A percentile compares a stretch with the other conserved stretches of the same genome.
Conservation (phyloP, 495 filamentous ascomycete genomes). For the Bryoglossum gracile region DNA sequence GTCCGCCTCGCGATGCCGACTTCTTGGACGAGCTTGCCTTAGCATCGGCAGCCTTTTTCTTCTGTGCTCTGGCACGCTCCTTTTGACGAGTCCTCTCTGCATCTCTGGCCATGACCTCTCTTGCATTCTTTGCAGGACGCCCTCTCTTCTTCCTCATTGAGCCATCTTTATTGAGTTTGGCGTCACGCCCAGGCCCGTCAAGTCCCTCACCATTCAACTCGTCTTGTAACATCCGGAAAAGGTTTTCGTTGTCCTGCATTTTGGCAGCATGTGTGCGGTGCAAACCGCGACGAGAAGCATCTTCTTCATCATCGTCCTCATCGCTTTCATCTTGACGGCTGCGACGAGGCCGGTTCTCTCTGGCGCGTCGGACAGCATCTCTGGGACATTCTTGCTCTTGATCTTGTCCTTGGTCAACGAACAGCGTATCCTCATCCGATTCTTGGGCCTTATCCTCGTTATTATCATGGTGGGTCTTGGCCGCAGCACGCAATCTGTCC, state of each 20-base stretch:
- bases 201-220: slow-evolving; percentile 4
- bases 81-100: slow-evolving; percentile 1
- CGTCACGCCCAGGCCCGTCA: neutral
- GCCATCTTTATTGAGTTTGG: neutral
- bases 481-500: neutral
- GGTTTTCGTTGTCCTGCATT: neutral
- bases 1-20: too few species aligned
- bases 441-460: neutral
- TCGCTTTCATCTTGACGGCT: neutral
- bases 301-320: neutral
- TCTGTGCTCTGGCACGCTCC: slow-evolving; percentile 12
- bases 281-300: neutral
- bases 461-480: neutral
- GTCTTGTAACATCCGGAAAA: neutral
- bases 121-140: slow-evolving; percentile 11
- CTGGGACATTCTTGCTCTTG: too few species aligned
- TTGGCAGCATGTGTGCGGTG: too few species aligned
- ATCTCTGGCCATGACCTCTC: slow-evolving; percentile 4
- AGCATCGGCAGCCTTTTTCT: slow-evolving; percentile 3
- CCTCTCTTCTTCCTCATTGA: slow-evolving; percentile 9
- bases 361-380: neutral
- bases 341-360: neutral
- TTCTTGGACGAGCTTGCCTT: neutral
- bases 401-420: neutral
- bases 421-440: neutral